Evolutionary conservation across 768 basidiomycete species (phyloP).

Genomic region (Tricholoma sp.): DNA sequence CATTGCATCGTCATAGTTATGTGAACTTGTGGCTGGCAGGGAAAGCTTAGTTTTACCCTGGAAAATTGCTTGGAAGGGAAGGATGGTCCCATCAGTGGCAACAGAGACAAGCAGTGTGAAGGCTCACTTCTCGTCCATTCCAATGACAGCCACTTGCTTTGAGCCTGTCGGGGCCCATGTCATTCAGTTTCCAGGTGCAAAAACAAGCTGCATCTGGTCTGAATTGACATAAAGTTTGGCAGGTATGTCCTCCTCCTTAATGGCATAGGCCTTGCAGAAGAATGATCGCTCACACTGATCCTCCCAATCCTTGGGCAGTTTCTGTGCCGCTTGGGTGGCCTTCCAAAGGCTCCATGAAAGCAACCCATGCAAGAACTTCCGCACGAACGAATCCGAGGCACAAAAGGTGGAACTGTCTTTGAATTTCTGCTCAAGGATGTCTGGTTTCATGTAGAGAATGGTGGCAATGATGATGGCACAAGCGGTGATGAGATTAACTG

Average conservation of each 20-base stretch:
- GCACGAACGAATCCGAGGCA: constrained; percentile 20
- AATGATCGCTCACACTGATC: constrained; percentile 21
- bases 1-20: background rate
- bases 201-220: constrained; percentile 30
- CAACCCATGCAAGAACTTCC: constrained; percentile 9
- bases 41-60: constrained; percentile 16
- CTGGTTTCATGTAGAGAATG: constrained; percentile 19
- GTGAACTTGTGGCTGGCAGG: background rate
- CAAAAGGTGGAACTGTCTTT: constrained; percentile 23
- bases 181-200: constrained; percentile 20
- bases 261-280: constrained; percentile 18
- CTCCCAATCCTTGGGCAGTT: constrained; percentile 25
- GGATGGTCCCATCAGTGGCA: constrained; percentile 18
- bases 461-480: constrained; percentile 25
- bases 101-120: constrained; percentile 30
- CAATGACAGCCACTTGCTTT: constrained; percentile 28
- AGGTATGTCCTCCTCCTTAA: constrained; percentile 29
- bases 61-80: constrained; percentile 32
- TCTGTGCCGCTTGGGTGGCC: constrained; percentile 29
- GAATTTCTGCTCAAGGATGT: constrained; percentile 19
- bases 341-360: constrained; percentile 20
- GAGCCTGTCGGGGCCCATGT: constrained; percentile 22
- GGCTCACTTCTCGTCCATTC: constrained; percentile 31
- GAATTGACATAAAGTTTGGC: constrained; percentile 24
- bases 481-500: constrained; percentile 20